Evolutionary conservation across 1,284 basidiomycete species (phyloP), one percentile per base, ranked within the genome.

Genomic region (Athelia sp.): DNA sequence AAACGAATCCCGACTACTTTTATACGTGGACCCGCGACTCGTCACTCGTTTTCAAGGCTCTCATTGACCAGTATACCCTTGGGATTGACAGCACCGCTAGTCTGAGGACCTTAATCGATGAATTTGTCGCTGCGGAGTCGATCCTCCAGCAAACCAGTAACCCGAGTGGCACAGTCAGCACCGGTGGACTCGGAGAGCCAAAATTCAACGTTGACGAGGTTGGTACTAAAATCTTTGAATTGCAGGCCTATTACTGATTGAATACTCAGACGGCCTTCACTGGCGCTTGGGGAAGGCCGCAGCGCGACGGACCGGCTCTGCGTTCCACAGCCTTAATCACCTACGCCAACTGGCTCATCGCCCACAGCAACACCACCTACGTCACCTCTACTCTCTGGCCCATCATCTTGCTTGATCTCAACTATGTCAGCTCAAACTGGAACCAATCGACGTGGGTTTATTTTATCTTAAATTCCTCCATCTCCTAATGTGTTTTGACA

Each of bases 161-260:
- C 57, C 74, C 71, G 3, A 71, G 68, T 48, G 74, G 74, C 4
- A 59, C 61, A 17, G 66, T 74, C 47, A 58, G 56, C 42, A 66
- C 68, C 13, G 71, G 72, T 22, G 71, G 73, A 38, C 62, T 76
- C 14, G 75, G 71, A 15, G 75, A 78, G 59, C 75, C 75, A 32
- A 78, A 77, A 60, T 78, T 75, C 63, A 44, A 44, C 23, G 21
- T 44, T 22, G 21, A 22, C n/a, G 43, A 26, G 43, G 43, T 44
- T 8, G 19, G 24, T 44, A n/a, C n/a, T n/a, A n/a, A n/a, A n/a
- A n/a, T n/a, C n/a, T n/a, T n/a, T n/a, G n/a, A n/a, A n/a, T n/a
- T n/a, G n/a, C n/a, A n/a, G n/a, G n/a, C n/a, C n/a, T n/a, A n/a
- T n/a, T n/a, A n/a, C n/a, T 44, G 10, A 26, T 21, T 10, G 8